These are phyloP conservation scores for Tricholoma flavovirens DNA, from an alignment of 768 basidiomycete species.

Conservation along the genomic window DNA sequence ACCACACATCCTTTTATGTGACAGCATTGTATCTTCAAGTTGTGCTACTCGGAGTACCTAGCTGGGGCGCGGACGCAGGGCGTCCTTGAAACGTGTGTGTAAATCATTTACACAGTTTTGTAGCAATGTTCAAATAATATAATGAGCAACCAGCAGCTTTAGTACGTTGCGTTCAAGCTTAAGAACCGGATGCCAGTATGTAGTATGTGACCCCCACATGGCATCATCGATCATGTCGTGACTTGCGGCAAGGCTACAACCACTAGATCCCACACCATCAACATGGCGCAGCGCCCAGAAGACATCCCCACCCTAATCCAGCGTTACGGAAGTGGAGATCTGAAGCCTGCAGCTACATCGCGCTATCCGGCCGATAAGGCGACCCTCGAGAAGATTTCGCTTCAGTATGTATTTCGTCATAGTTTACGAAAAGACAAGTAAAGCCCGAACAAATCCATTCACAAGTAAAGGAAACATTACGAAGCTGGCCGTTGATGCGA, in stretches of 20 bases:
- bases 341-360: background rate
- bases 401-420: background rate
- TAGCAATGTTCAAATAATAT: background rate
- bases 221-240: no score
- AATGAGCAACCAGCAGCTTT: no score
- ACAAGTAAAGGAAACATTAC: slow-evolving; percentile 55
- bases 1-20: background rate
- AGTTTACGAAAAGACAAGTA: background rate
- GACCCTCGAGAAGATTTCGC: background rate
- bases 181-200: no score
- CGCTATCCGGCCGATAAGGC: background rate
- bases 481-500: slow-evolving; percentile 57
- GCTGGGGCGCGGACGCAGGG: background rate
- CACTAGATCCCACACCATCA: background rate
- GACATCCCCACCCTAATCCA: background rate
- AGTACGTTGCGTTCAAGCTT: no score
- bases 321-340: background rate
- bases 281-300: background rate
- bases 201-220: no score
- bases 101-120: background rate
- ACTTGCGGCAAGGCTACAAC: no score
- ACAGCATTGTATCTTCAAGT: no score
- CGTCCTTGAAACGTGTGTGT: background rate
- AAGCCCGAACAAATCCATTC: background rate
- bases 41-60: no score